Percentiles rank a stretch among this genome's conserved stretches.
phyloP scores from a whole-genome alignment of 1,284 basidiomycete species.

The Microstroma glucosiphilum region DNA sequence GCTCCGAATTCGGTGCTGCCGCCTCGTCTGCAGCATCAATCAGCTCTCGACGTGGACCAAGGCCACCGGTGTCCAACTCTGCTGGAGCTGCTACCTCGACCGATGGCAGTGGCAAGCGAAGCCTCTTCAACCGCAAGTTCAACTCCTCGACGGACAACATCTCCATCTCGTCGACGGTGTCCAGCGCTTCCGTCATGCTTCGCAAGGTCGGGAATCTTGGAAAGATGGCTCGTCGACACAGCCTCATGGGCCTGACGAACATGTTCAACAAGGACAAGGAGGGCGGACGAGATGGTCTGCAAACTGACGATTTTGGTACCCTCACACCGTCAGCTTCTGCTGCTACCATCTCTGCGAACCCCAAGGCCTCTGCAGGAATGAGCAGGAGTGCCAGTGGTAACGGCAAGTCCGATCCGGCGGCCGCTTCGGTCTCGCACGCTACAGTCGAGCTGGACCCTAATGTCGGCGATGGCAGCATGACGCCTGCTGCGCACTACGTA shows the following conservation, averaged over 20 bases:
- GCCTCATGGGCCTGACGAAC: slow-evolving; percentile 83
- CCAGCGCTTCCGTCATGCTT: slow-evolving; percentile 92
- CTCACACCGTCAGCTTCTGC: slow-evolving; percentile 30
- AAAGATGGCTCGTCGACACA: slow-evolving; percentile 81
- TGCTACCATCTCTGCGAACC: slow-evolving; percentile 33
- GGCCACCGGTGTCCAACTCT: slow-evolving; percentile 31
- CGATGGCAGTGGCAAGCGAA: slow-evolving; percentile 51
- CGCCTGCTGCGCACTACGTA: slow-evolving; percentile 84
- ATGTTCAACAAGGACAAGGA: slow-evolving; percentile 64
- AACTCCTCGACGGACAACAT: slow-evolving; percentile 97
- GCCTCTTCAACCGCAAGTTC: slow-evolving; percentile 77
- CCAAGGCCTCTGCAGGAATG: slow-evolving; percentile 16
- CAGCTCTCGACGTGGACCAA: slow-evolving; percentile 32
- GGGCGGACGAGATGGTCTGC: slow-evolving; percentile 56
- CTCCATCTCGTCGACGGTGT: slow-evolving; percentile 87
- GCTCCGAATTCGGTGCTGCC: slow-evolving; percentile 6
- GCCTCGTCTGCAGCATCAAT: slow-evolving; percentile 42
- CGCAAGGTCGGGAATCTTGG: slow-evolving; percentile 90
- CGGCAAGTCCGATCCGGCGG: slow-evolving; percentile 62
- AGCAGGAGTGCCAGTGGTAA: not conserved
- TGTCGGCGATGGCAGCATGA: slow-evolving; percentile 67
- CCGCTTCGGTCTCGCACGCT: slow-evolving; percentile 73
- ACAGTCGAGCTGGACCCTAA: slow-evolving; percentile 72
- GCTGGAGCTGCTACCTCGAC: slow-evolving; percentile 3
- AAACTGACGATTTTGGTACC: slow-evolving; percentile 58